Evolutionary conservation across 805 yeast species (phyloP).

Genomic region (Barnettozyma californica): DNA sequence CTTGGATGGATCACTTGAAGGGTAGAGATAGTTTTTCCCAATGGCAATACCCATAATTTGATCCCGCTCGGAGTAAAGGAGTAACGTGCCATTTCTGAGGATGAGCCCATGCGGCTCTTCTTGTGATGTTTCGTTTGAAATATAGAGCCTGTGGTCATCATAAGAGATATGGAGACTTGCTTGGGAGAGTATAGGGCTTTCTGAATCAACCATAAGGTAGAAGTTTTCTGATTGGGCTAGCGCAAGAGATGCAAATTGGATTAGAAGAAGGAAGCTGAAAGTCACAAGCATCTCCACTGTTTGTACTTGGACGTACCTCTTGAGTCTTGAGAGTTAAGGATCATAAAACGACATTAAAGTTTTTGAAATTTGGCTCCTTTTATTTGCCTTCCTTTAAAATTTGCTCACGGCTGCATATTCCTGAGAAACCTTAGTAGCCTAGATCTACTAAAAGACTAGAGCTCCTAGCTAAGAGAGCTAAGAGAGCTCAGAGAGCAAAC

Average conservation of each 20-base stretch:
- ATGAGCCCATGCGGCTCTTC: neutral
- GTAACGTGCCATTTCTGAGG: neutral
- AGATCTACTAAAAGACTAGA: too few species aligned
- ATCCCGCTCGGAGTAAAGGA: neutral
- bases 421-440: too few species aligned
- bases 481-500: too few species aligned
- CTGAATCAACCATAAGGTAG: neutral
- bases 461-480: too few species aligned
- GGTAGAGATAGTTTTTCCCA: constrained; percentile 2
- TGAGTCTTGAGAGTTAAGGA: too few species aligned
- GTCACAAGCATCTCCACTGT: neutral
- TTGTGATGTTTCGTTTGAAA: neutral
- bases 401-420: too few species aligned
- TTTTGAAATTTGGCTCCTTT: too few species aligned
- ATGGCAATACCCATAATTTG: constrained; percentile 4
- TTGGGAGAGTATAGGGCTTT: neutral
- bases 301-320: too few species aligned
- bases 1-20: neutral
- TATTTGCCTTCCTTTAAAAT: too few species aligned
- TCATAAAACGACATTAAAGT: too few species aligned
- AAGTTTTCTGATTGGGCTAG: neutral
- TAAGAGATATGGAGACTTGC: neutral
- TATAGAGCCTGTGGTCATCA: neutral
- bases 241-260: neutral
- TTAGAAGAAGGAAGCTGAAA: neutral